These are phyloP conservation scores for Teratosphaeria nubilosa DNA, from an alignment of 2,329 filamentous ascomycete genomes.

Conservation along the genomic window DNA sequence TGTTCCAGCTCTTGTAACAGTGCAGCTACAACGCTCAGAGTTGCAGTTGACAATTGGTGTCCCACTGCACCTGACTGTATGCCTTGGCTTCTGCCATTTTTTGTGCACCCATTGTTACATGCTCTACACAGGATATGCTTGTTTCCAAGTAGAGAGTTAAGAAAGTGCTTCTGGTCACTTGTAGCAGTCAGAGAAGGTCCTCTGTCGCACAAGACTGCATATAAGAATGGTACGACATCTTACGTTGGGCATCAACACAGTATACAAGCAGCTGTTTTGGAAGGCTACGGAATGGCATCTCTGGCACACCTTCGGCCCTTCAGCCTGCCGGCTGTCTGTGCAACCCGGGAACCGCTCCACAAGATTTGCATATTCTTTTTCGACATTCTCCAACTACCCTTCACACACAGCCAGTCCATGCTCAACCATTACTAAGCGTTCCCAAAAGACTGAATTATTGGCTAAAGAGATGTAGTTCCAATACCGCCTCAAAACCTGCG, in stretches of 20 bases:
- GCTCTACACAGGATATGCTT: background rate
- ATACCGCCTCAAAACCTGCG: slow-evolving; percentile 65
- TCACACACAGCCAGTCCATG: background rate
- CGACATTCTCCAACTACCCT: background rate
- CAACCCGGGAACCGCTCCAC: slow-evolving; percentile 7
- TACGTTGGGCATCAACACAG: slow-evolving; percentile 4
- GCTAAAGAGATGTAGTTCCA: slow-evolving; percentile 48
- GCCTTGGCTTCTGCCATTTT: slow-evolving; percentile 12
- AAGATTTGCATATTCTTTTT: slow-evolving; percentile 9
- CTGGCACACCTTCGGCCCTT: background rate
- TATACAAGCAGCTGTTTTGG: background rate
- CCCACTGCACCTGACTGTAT: slow-evolving; percentile 16
- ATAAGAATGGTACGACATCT: background rate
- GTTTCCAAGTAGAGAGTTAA: background rate
- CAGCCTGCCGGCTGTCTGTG: background rate
- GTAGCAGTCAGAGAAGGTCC: background rate
- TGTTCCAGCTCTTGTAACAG: background rate
- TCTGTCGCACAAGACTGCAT: background rate
- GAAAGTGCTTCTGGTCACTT: background rate
- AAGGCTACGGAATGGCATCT: background rate
- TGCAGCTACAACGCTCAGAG: background rate
- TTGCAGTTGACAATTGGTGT: slow-evolving; percentile 13
- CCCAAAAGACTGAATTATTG: background rate
- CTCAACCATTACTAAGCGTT: slow-evolving; percentile 5
- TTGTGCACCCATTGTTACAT: background rate